These are phyloP conservation scores for Annulohypoxylon stygium DNA, from an alignment of 495 filamentous ascomycete genomes.

Conservation along the genomic window DNA sequence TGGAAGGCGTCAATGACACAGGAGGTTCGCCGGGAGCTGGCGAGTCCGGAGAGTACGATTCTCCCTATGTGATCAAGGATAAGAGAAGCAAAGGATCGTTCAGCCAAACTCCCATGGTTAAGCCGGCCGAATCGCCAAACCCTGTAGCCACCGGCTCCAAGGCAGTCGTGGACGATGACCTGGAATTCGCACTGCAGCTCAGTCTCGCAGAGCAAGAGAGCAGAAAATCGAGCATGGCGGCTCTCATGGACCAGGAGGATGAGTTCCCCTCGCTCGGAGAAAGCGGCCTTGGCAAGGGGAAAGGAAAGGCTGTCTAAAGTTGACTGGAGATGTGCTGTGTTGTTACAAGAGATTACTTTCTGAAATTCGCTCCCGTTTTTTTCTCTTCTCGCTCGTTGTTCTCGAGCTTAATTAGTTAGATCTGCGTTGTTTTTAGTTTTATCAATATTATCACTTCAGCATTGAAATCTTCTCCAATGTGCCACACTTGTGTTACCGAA, in stretches of 20 bases:
- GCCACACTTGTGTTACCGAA: background rate
- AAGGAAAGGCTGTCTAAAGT: constrained; percentile 60
- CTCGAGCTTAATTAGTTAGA: constrained; percentile 23
- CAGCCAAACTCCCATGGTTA: constrained; percentile 51
- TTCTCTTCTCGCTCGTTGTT: constrained; percentile 20
- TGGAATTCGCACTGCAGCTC: constrained; percentile 85
- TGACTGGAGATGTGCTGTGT: background rate
- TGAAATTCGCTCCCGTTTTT: constrained; percentile 16
- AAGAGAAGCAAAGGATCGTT: constrained; percentile 53
- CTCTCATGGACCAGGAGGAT: constrained; percentile 54
- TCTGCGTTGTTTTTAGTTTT: background rate
- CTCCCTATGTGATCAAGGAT: constrained; percentile 65
- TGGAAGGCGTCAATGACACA: constrained; percentile 64
- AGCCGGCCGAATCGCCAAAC: constrained; percentile 40
- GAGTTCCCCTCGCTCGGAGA: constrained; percentile 69
- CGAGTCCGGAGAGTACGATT: constrained; percentile 62
- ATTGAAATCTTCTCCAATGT: no score
- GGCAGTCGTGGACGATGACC: constrained; percentile 69
- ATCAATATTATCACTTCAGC: background rate
- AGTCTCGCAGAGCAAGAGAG: constrained; percentile 84
- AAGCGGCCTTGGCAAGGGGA: constrained; percentile 58
- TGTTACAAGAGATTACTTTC: constrained; percentile 9
- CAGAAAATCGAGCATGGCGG: constrained; percentile 52
- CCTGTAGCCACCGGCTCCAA: constrained; percentile 37
- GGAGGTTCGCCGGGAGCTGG: constrained; percentile 48